Base-by-base conservation (phyloP, 1,139 yeast genomes). In the Pichia sp. region DNA sequence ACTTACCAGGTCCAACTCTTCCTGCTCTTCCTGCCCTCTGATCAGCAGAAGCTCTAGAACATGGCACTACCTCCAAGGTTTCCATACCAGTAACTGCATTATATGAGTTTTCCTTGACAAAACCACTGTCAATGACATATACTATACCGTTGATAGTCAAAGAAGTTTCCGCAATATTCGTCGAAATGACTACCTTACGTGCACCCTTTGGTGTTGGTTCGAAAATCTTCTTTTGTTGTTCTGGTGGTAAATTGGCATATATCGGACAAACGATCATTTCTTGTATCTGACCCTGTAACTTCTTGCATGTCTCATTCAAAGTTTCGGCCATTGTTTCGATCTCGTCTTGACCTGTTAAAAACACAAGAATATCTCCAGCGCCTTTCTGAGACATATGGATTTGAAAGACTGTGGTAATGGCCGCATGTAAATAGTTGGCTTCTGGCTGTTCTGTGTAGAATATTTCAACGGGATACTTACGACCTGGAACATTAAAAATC, bases 1-100 rank as follows among this genome's bases (percentile, higher is more conserved):
- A 92, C 60, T 87, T 88, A 0, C 98, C 98, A 0, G 97, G 95
- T 0, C 95, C 95, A 5, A 88, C 85, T 68, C 98, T 80, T 6
- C 98, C 98, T 0, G 97, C 98, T 65, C 98, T 77, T 46, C 98
- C 98, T 1, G 96, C 94, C 50, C 99, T 69, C 65, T 92, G 99
- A 53, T 88, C 90, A 0, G 97, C 97, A 34, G 95, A 86, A 0
- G 98, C 98, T 50, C 84, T 75, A 0, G 97, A 90, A 53, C 96
- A 87, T 0, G 95, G 92, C 0, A 79, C 79, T 1, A 87, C 88
- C 11, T 83, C 82, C 49, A 94, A 70, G 48, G 87, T 81, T 56
- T 90, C 97, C 90, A 92, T 86, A 2, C 96, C 96, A 0, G 92
- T 79, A 7, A 79, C 65, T 1, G 96, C 82, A 56, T 86, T 86